Percentiles rank a stretch among this genome's conserved stretches.
Evolutionary conservation across 768 basidiomycete species (phyloP).

Genomic region (Leccinum longicurvipes): DNA sequence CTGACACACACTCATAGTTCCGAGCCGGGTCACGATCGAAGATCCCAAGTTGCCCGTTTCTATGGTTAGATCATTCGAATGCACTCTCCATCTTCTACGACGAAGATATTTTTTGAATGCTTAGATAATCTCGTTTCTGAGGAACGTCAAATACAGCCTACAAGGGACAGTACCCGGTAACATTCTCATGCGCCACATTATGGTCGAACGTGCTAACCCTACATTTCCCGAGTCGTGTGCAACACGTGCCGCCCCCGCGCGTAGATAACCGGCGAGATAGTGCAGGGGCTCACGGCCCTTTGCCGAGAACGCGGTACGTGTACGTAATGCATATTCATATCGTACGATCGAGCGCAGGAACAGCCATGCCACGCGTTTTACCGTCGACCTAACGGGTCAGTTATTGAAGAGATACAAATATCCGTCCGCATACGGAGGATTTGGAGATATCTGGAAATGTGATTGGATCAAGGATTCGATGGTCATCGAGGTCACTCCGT

Average conservation of each 20-base stretch:
- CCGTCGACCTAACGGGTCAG: constrained; percentile 11
- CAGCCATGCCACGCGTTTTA: neutral
- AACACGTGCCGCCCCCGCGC: neutral
- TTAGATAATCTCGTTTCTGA: neutral
- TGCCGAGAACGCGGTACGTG: constrained; percentile 2
- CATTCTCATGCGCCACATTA: too few relatives aligned
- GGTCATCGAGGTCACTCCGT: constrained; percentile 16
- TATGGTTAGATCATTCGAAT: neutral
- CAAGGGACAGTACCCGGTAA: neutral
- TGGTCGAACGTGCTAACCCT: neutral
- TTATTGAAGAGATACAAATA: constrained; percentile 15
- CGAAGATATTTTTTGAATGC: neutral
- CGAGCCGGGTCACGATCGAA: neutral
- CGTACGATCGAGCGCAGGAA: neutral
- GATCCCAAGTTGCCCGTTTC: neutral
- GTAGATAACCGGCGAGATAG: neutral
- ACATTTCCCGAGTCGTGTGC: neutral
- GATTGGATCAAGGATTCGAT: constrained; percentile 19
- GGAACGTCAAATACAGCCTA: neutral
- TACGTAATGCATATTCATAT: neutral
- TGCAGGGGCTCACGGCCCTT: neutral
- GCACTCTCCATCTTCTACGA: neutral
- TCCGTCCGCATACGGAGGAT: constrained; percentile 23
- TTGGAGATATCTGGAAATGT: constrained; percentile 24
- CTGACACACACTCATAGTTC: neutral